Evolutionary conservation across 148 eudicot species (phyloP), one percentile per base, ranked within the genome.

Genomic region (Rhododendron kiyosumense): DNA sequence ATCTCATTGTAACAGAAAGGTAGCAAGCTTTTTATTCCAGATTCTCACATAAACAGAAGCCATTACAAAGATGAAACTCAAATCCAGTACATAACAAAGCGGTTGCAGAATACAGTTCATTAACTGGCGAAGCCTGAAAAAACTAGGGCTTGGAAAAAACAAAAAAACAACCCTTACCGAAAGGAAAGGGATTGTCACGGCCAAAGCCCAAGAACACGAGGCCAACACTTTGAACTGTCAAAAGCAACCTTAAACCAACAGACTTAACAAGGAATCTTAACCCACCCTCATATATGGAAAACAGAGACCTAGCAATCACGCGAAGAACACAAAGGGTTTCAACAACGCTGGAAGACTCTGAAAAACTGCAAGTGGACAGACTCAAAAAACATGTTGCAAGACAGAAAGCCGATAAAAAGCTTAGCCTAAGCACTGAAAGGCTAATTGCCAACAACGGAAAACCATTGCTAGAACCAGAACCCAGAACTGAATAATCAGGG

Each of bases 201-300:
- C 96, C 95, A 85, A 91, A 91, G 90, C 92, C 93, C 91, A 43
- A 38, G 82, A 84, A 48, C 20, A 75, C 92, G 88, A 87, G 92
- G 86, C 87, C 83, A 79, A 61, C 87, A 84, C 76, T 84, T 84
- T 71, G 81, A 89, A 91, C 91, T 86, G 89, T 80, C 88, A 88
- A 89, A 89, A 88, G 92, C 93, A 93, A 88, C 87, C 41, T 59
- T 22, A 76, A 36, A 85, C 52, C 38, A 86, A 36, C 24, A 34
- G 84, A 81, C 71, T 69, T 12, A 15, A 63, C 69, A 26, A 34
- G 83, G 82, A 89, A 89, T 83, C 89, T 83, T 51, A 52, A 83
- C 46, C 63, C 84, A 87, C 78, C 88, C 81, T 54, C 41, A 61
- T 14, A 13, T 11, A 79, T 78, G 77, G 63, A 65, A 51, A 81